Evolutionary conservation across 2,329 filamentous ascomycete genomes (phyloP), one percentile per base, ranked within the genome.

Genomic region (Colletotrichum incanum): DNA sequence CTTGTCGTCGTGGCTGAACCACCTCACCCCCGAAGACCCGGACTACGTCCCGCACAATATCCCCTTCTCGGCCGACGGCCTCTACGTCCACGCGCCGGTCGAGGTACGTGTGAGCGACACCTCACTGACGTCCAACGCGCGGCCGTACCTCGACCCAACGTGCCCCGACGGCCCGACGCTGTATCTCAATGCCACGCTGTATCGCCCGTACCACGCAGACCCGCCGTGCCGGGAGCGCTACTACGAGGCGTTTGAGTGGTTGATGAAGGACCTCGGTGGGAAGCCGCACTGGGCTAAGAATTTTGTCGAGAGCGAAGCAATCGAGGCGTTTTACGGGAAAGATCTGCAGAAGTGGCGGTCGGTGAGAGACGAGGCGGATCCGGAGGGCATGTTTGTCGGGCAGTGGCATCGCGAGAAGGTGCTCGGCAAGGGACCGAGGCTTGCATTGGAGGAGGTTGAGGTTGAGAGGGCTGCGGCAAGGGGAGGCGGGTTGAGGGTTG

Each of bases 201-300:
- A 98, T 82, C 89, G 94, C 20, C 93, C 95, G 0, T 96, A 97
- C 80, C 86, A 89, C 77, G 87, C 86, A 71, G 93, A 97, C 76
- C 94, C 95, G 12, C 93, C 94, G 0, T 95, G 93, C 78, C 89
- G 86, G 65, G 86, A 88, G 65, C 89, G 93, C 58, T 97, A 97
- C 85, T 98, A 97, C 81, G 88, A 95, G 82, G 95, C 93, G 1
- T 97, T 98, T 75, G 95, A 98, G 82, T 96, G 92, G 87, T 86
- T 98, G 56, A 97, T 97, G 95, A 91, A 90, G 71, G 93, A 97
- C 55, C 85, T 97, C 76, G 93, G 93, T 64, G 95, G 93, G 11
- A 89, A 89, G 56, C 95, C 95, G 23, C 95, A 98, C 82, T 98
- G 95, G 94, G 95, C 95, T 9, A 98, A 98, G 87, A 97, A 98